These are phyloP conservation scores for Pichia occidentalis DNA, from an alignment of 805 yeast genomes.

Conservation along the genomic window DNA sequence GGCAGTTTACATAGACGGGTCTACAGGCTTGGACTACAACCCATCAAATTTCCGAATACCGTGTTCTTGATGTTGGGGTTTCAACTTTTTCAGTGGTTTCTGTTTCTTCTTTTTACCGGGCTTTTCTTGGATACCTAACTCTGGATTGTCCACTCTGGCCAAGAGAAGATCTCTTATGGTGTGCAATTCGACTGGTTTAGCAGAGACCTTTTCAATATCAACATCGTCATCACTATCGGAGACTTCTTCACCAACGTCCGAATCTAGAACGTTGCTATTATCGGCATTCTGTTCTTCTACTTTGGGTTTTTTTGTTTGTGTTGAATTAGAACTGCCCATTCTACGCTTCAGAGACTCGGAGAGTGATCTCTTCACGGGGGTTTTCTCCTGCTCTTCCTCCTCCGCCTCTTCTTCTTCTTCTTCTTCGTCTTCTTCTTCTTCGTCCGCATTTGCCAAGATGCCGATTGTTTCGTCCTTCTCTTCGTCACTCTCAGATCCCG, in stretches of 20 bases:
- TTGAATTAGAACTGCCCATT: background rate
- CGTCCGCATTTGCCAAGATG: slow-evolving; percentile 10
- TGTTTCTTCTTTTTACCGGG: slow-evolving; percentile 19
- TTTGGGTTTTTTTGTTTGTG: slow-evolving; percentile 3
- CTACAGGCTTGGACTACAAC: slow-evolving; percentile 8
- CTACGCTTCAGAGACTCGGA: slow-evolving; percentile 10
- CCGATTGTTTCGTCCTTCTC: slow-evolving; percentile 3
- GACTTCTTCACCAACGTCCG: slow-evolving; percentile 7
- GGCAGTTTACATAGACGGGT: too few species aligned
- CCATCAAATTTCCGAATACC: slow-evolving; percentile 64
- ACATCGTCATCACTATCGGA: slow-evolving; percentile 18
- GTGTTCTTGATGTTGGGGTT: slow-evolving; percentile 48
- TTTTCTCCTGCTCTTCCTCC: background rate
- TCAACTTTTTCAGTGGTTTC: slow-evolving; percentile 34
- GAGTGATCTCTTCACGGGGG: slow-evolving; percentile 1
- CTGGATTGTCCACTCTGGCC: slow-evolving; percentile 22
- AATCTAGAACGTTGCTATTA: background rate
- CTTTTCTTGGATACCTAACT: slow-evolving; percentile 16
- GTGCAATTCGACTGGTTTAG: slow-evolving; percentile 21
- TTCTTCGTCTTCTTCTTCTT: slow-evolving; percentile 1
- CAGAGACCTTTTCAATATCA: slow-evolving; percentile 5
- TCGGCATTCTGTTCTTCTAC: slow-evolving; percentile 1
- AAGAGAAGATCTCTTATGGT: slow-evolving; percentile 24
- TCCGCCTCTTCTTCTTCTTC: background rate
- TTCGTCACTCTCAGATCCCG: background rate